Conservation (phyloP, 169 alveolate genomes). For the Plasmodium vinckei region DNA sequence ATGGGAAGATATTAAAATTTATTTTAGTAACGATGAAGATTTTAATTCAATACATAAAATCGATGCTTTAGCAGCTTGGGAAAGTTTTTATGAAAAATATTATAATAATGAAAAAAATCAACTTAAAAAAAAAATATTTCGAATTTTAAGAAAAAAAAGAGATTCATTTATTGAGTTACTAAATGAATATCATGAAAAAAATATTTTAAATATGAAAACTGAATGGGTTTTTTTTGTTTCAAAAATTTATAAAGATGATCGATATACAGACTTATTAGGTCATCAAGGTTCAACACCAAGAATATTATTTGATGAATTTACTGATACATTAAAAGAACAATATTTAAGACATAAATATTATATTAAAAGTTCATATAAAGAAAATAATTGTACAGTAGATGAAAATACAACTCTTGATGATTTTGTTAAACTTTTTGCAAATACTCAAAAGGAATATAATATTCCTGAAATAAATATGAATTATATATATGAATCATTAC, state of each 20-base stretch:
- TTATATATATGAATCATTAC: conserved; percentile 59
- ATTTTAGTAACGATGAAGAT: conserved; percentile 77
- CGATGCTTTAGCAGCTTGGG: conserved; percentile 82
- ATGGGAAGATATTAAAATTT: conserved; percentile 79
- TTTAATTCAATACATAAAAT: conserved; percentile 81
- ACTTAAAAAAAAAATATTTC: conserved; percentile 77
- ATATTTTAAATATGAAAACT: conserved; percentile 62
- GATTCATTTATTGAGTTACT: conserved; percentile 82
- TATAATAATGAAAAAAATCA: conserved; percentile 75
- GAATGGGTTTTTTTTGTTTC: conserved; percentile 75
- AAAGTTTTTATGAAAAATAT: conserved; percentile 78
- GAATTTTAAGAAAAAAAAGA: conserved; percentile 84
- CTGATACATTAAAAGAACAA: conserved; percentile 69
- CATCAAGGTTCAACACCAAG: conserved; percentile 80
- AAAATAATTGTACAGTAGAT: conserved; percentile 42
- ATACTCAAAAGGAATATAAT: conserved; percentile 45
- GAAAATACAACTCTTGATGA: conserved; percentile 70
- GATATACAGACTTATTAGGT: conserved; percentile 76
- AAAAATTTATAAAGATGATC: conserved; percentile 70
- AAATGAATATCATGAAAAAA: conserved; percentile 77
- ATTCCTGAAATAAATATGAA: conserved; percentile 61
- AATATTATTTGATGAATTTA: conserved; percentile 77
- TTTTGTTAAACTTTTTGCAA: conserved; percentile 33
- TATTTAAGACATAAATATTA: conserved; percentile 67
- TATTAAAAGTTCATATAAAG: conserved; percentile 41